Percentiles rank a stretch among this genome's conserved stretches.
phyloP scores from a whole-genome alignment of 208 protist genomes.

The Wallacemonas sp. region DNA sequence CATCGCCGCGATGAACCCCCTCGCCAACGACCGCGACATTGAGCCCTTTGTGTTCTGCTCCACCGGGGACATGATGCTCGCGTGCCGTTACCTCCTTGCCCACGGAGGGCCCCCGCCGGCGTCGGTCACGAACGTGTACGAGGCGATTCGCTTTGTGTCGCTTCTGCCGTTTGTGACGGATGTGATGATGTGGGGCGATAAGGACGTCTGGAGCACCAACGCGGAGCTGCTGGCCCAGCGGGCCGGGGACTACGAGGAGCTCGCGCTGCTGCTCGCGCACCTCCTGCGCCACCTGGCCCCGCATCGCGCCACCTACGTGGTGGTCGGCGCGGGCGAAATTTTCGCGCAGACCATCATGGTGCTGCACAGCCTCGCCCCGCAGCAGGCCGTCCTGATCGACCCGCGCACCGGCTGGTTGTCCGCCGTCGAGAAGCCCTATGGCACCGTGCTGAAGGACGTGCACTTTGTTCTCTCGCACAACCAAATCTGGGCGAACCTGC shows the following conservation, averaged over 20 bases:
- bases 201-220: slow-evolving; percentile 80
- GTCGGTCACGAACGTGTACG: slow-evolving; percentile 50
- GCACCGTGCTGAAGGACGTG: slow-evolving; percentile 64
- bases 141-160: slow-evolving; percentile 82
- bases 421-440: slow-evolving; percentile 49
- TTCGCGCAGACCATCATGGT: slow-evolving; percentile 72
- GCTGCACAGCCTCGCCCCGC: slow-evolving; percentile 42
- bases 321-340: slow-evolving; percentile 57
- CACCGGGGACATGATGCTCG: slow-evolving; percentile 67
- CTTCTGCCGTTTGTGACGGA: slow-evolving; percentile 67
- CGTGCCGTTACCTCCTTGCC: slow-evolving; percentile 72
- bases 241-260: slow-evolving; percentile 74
- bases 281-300: slow-evolving; percentile 70
- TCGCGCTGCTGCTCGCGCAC: slow-evolving; percentile 77
- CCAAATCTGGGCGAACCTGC: slow-evolving; percentile 82
- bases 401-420: slow-evolving; percentile 54
- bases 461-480: slow-evolving; percentile 75
- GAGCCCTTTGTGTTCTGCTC: slow-evolving; percentile 79
- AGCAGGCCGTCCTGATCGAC: slow-evolving; percentile 67
- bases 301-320: slow-evolving; percentile 51
- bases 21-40: slow-evolving; percentile 52
- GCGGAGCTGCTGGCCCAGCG: slow-evolving; percentile 65
- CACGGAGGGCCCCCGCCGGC: slow-evolving; percentile 59
- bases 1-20: slow-evolving; percentile 60
- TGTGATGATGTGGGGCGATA: slow-evolving; percentile 58